Base-by-base conservation (phyloP, 2,329 filamentous ascomycete genomes). In the Akanthomyces lecanii region DNA sequence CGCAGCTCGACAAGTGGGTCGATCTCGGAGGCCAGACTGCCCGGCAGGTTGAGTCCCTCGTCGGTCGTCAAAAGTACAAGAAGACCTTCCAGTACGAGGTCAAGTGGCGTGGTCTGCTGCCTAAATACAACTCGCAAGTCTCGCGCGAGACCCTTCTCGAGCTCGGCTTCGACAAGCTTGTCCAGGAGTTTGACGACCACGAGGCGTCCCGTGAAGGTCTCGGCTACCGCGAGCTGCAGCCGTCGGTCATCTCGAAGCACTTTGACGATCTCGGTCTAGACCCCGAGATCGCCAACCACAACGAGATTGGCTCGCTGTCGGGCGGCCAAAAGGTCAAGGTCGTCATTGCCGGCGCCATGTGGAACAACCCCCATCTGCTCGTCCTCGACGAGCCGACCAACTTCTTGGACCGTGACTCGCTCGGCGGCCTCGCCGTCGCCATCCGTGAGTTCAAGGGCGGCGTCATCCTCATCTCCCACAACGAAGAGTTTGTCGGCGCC, bases 261-360 rank as follows among this genome's bases (percentile, higher is more conserved):
- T 99, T 99, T 72, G 93, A 98, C 71, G 95, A 99, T 71, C 85
- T 98, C 42, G 95, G 95, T 64, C 85, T 99, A 57, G 95, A 98
- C 75, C 93, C 94, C 0, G 95, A 99, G 72, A 98, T 99, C 72
- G 95, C 95, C 72, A 97, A 97, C 79, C 95, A 99, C 85, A 98
- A 97, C 77, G 90, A 97, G 78, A 99, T 99, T 71, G 92, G 91
- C 66, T 95, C 93, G 71, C 84, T 99, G 14, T 97, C 93, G 11
- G 95, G 95, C 78, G 95, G 95, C 16, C 95, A 99, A 75, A 98
- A 98, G 79, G 95, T 99, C 80, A 99, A 99, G 85, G 95, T 99
- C 54, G 95, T 99, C 66, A 87, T 99, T 69, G 95, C 92, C 3
- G 91, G 91, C 71, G 91, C 92, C 70, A 96, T 96, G 92, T 97